Evolutionary conservation across 257 asterid species (phyloP).

Genomic region (Scutellaria baicalensis): DNA sequence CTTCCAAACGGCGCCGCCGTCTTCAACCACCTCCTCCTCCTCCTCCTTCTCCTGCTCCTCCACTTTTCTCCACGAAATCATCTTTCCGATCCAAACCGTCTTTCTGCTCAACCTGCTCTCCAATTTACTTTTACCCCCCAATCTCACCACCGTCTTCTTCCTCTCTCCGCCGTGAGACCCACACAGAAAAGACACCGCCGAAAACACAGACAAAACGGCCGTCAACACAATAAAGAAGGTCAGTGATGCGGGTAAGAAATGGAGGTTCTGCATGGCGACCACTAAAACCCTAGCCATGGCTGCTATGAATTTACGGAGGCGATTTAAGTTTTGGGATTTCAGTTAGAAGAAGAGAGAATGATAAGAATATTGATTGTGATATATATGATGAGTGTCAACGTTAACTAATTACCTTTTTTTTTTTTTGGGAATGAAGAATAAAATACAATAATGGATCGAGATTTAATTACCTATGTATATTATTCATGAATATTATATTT

Average conservation of each 20-base stretch:
- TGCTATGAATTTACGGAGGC: neutral
- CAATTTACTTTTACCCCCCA: constrained; percentile 21
- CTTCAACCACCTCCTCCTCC: constrained; percentile 7
- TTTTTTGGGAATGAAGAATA: too few species aligned
- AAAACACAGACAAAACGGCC: constrained; percentile 9
- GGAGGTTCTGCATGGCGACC: constrained; percentile 3
- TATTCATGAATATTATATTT: too few species aligned
- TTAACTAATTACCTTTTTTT: neutral
- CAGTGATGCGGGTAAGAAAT: constrained; percentile 11
- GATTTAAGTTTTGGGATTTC: too few species aligned
- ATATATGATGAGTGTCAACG: neutral
- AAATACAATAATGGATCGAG: too few species aligned
- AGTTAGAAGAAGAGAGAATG: neutral
- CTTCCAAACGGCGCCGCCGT: constrained; percentile 43
- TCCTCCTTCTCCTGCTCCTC: constrained; percentile 31
- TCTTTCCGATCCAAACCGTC: constrained; percentile 34
- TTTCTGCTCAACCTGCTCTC: constrained; percentile 34
- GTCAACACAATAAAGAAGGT: constrained; percentile 16
- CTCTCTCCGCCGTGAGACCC: constrained; percentile 20
- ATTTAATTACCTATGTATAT: too few species aligned
- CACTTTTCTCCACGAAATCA: constrained; percentile 48
- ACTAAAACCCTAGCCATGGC: constrained; percentile 21
- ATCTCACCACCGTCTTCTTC: constrained; percentile 13
- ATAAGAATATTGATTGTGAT: neutral
- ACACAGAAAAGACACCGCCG: constrained; percentile 22